These are phyloP conservation scores for Iberis pinnata DNA, from an alignment of 345 rosid species.

Conservation along the genomic window DNA sequence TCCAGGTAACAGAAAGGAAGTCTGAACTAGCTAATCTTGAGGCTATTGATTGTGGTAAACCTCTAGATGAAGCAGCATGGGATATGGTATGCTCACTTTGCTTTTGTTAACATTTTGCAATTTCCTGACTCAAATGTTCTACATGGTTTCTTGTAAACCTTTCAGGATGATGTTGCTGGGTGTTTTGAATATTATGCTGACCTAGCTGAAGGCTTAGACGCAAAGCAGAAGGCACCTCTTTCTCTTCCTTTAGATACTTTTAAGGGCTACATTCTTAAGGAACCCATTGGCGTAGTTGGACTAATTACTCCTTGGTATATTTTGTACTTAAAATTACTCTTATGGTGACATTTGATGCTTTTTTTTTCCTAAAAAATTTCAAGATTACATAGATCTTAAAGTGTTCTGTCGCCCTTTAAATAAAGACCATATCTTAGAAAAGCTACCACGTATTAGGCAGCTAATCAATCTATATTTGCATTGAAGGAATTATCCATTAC, in stretches of 20 bases:
- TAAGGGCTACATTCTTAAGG: slow-evolving; percentile 67
- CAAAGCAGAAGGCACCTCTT: slow-evolving; percentile 78
- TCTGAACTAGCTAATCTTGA: slow-evolving; percentile 73
- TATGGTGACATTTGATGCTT: slow-evolving; percentile 8
- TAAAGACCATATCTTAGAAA: neutral
- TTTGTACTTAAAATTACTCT: slow-evolving; percentile 1
- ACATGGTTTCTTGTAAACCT: slow-evolving; percentile 26
- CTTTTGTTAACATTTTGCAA: neutral
- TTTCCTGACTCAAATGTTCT: slow-evolving; percentile 10
- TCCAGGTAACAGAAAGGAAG: slow-evolving; percentile 78
- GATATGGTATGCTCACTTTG: slow-evolving; percentile 55
- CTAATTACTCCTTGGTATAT: slow-evolving; percentile 92
- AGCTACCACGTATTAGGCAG: neutral
- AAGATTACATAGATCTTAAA: slow-evolving; percentile 6
- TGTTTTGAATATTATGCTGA: slow-evolving; percentile 96
- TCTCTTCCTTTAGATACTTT: slow-evolving; percentile 79
- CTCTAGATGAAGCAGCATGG: slow-evolving; percentile 86
- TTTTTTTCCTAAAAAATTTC: neutral
- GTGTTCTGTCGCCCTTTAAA: neutral
- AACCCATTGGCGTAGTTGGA: slow-evolving; percentile 93
- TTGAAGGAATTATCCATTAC: slow-evolving; percentile 88
- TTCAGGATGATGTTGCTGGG: slow-evolving; percentile 93
- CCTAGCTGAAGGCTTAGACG: slow-evolving; percentile 91
- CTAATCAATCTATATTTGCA: slow-evolving; percentile 17
- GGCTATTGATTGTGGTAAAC: slow-evolving; percentile 86